These are phyloP conservation scores for Manihot esculenta DNA, from an alignment of 441 rosid species.

Conservation along the genomic window DNA sequence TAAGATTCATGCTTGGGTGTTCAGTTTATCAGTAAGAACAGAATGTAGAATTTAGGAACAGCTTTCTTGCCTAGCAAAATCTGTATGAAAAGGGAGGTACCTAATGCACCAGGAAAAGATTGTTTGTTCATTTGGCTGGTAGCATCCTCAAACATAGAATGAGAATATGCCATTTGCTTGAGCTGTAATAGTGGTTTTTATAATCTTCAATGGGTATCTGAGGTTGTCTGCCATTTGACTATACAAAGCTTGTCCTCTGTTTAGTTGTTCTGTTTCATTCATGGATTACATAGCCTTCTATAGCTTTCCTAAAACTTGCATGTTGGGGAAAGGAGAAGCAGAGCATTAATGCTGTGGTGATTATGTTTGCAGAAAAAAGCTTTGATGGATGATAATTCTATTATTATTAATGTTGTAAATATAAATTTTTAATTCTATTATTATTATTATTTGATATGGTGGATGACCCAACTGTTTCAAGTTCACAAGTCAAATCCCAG, in stretches of 20 bases:
- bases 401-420: too few relatives aligned
- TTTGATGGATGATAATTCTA: too few relatives aligned
- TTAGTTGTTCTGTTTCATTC: not conserved
- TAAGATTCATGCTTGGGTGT: not conserved
- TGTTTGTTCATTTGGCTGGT: not conserved
- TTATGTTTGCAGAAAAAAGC: too few relatives aligned
- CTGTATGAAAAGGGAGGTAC: not conserved
- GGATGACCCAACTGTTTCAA: not conserved
- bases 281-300: not conserved
- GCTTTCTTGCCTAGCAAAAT: not conserved
- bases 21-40: not conserved
- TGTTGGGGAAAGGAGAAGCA: too few relatives aligned
- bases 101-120: not conserved
- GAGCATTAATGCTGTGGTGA: too few relatives aligned
- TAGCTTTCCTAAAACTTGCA: too few relatives aligned
- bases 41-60: not conserved
- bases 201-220: too few relatives aligned
- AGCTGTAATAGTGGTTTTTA: not conserved
- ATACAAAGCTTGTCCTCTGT: not conserved
- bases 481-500: not conserved
- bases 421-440: too few relatives aligned
- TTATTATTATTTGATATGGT: not conserved
- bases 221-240: not conserved
- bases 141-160: not conserved
- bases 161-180: not conserved